A percentile compares a stretch with the other conserved stretches of the same genome.
Conservation (phyloP, 352 stramenopile genomes). For the Pythium chondricola region DNA sequence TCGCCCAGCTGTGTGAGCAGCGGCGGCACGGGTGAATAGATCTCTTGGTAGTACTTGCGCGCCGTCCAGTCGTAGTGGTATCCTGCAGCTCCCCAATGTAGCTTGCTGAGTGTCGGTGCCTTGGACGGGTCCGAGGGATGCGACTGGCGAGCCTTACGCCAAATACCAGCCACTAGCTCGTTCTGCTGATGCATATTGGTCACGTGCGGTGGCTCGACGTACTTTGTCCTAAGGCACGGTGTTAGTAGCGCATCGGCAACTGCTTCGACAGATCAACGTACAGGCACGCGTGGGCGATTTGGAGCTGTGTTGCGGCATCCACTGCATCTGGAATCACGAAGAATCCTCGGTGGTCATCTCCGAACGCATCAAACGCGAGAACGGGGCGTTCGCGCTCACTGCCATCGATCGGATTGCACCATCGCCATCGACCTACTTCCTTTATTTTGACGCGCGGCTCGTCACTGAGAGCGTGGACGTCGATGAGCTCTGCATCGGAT, state of each 20-base stretch:
- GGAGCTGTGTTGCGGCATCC: slow-evolving; percentile 38
- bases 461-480: slow-evolving; percentile 27
- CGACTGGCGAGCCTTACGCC: slow-evolving; percentile 35
- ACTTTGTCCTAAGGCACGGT: slow-evolving; percentile 42
- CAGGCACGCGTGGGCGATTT: slow-evolving; percentile 50
- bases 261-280: slow-evolving; percentile 21
- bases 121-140: slow-evolving; percentile 31
- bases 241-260: not conserved
- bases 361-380: slow-evolving; percentile 40
- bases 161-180: slow-evolving; percentile 43
- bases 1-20: slow-evolving; percentile 35
- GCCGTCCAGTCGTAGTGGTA: slow-evolving; percentile 83
- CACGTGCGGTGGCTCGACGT: slow-evolving; percentile 57
- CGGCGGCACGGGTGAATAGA: slow-evolving; percentile 44
- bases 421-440: slow-evolving; percentile 33
- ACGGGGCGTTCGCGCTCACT: slow-evolving; percentile 26
- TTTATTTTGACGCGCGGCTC: slow-evolving; percentile 27
- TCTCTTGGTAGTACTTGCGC: slow-evolving; percentile 54
- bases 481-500: slow-evolving; percentile 30
- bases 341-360: slow-evolving; percentile 47
- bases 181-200: slow-evolving; percentile 75
- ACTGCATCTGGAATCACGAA: slow-evolving; percentile 59
- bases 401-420: slow-evolving; percentile 5
- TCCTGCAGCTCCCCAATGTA: slow-evolving; percentile 64
- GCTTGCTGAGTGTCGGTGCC: slow-evolving; percentile 41